A percentile compares a stretch with the other conserved stretches of the same genome.
Evolutionary conservation across 352 stramenopile species (phyloP).

Genomic region (Phytophthora citricola): DNA sequence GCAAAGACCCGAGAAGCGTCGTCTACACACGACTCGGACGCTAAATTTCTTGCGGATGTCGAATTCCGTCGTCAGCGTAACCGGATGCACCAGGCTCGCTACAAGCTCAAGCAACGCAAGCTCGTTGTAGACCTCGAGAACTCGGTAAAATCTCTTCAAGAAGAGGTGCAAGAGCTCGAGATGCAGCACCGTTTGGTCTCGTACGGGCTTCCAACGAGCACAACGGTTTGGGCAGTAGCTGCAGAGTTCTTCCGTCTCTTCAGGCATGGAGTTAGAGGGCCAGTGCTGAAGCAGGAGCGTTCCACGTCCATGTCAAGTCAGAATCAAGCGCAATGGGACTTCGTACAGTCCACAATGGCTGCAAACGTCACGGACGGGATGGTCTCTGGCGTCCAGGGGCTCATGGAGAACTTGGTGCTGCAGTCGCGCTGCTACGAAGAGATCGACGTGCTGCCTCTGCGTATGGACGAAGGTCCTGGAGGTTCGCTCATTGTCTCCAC

Average conservation of each 20-base stretch:
- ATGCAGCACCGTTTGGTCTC: conserved; percentile 5
- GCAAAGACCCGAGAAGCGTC: neutral
- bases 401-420: conserved; percentile 8
- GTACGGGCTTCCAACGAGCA: conserved; percentile 5
- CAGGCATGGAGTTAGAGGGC: conserved; percentile 3
- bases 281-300: neutral
- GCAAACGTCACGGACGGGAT: conserved; percentile 5
- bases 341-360: conserved; percentile 9
- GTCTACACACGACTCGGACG: neutral
- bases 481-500: conserved; percentile 8
- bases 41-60: neutral
- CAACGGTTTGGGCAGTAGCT: conserved; percentile 8
- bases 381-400: neutral
- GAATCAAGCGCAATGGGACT: conserved; percentile 10
- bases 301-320: neutral
- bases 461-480: conserved; percentile 1
- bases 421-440: conserved; percentile 12
- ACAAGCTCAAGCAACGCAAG: conserved; percentile 17
- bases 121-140: conserved; percentile 1
- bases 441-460: conserved; percentile 9
- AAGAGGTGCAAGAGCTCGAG: conserved; percentile 13
- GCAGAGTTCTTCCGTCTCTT: conserved; percentile 17
- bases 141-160: neutral
- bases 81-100: conserved; percentile 3
- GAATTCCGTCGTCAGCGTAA: conserved; percentile 14